Percentiles rank a stretch among this genome's conserved stretches.
phyloP scores from a whole-genome alignment of 805 yeast species.

The Monosporozyma servazzii region DNA sequence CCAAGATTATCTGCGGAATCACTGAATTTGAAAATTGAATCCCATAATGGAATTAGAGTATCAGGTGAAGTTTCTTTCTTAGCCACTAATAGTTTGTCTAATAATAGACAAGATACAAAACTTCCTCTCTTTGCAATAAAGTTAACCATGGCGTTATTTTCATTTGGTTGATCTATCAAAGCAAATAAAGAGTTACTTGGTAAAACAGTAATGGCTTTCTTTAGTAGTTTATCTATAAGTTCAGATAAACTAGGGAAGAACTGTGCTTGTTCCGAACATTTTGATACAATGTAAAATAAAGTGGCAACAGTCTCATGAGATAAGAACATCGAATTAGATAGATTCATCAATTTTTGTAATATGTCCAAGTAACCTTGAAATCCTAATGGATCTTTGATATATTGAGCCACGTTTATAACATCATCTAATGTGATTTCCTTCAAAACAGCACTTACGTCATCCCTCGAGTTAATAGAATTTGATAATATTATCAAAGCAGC shows the following conservation, averaged over 20 bases:
- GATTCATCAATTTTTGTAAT: slow-evolving; percentile 20
- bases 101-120: slow-evolving; percentile 16
- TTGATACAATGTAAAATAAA: slow-evolving; percentile 12
- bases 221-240: slow-evolving; percentile 16
- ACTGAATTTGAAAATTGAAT: slow-evolving; percentile 16
- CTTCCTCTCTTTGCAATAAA: slow-evolving; percentile 17
- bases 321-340: slow-evolving; percentile 17
- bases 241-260: slow-evolving; percentile 19
- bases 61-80: slow-evolving; percentile 3
- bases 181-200: slow-evolving; percentile 17
- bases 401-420: slow-evolving; percentile 9
- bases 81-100: slow-evolving; percentile 23
- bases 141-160: slow-evolving; percentile 5
- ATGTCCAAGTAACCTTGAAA: slow-evolving; percentile 27
- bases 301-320: slow-evolving; percentile 6
- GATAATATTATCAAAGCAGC: slow-evolving; percentile 21
- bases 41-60: slow-evolving; percentile 14
- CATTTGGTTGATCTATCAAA: slow-evolving; percentile 1
- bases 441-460: slow-evolving; percentile 14
- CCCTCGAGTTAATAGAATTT: slow-evolving; percentile 19
- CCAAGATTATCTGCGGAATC: slow-evolving; percentile 5
- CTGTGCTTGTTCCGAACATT: slow-evolving; percentile 21
- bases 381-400: slow-evolving; percentile 26
- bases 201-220: slow-evolving; percentile 21
- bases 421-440: slow-evolving; percentile 9